These are phyloP conservation scores for Trichoderma endophyticum DNA, from an alignment of 2,329 filamentous ascomycete genomes.

Conservation along the genomic window DNA sequence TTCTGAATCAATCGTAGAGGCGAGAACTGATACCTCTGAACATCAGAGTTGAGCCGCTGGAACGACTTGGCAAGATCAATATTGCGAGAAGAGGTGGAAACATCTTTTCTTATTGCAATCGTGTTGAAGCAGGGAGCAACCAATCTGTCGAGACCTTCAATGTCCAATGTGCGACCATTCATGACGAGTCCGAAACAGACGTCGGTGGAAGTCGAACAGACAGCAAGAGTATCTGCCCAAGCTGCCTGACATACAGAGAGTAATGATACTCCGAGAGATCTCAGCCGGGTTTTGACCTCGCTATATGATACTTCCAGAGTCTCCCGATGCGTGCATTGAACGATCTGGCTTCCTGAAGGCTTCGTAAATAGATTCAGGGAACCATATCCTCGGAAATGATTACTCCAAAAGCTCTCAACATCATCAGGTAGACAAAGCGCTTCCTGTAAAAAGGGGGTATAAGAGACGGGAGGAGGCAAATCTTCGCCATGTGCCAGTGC, in stretches of 20 bases:
- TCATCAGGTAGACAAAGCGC: conserved; percentile 48
- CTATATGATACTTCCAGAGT: conserved; percentile 38
- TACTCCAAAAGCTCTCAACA: conserved; percentile 64
- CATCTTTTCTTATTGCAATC: conserved; percentile 63
- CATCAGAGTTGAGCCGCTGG: conserved; percentile 58
- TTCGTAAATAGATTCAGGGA: conserved; percentile 29
- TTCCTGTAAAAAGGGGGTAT: conserved; percentile 61
- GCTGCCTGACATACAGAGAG: conserved; percentile 67
- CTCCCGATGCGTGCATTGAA: conserved; percentile 30
- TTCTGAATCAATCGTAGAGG: conserved; percentile 69
- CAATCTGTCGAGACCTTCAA: conserved; percentile 66
- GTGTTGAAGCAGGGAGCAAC: conserved; percentile 95
- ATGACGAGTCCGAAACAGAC: conserved; percentile 86
- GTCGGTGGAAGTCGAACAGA: conserved; percentile 56
- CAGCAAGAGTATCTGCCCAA: conserved; percentile 65
- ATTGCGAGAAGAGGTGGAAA: conserved; percentile 49
- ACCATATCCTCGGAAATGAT: conserved; percentile 51
- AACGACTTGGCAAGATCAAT: conserved; percentile 57
- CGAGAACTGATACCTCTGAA: conserved; percentile 69
- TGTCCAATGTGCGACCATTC: conserved; percentile 66
- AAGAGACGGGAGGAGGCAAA: conserved; percentile 52
- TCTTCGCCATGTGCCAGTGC: conserved; percentile 44
- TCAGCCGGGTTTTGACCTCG: conserved; percentile 47
- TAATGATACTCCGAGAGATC: conserved; percentile 56
- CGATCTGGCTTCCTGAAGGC: conserved; percentile 22